Percentiles rank a stretch among this genome's conserved stretches.
Conservation (phyloP, 805 yeast species). For the Sugiyamaella lignohabitans region DNA sequence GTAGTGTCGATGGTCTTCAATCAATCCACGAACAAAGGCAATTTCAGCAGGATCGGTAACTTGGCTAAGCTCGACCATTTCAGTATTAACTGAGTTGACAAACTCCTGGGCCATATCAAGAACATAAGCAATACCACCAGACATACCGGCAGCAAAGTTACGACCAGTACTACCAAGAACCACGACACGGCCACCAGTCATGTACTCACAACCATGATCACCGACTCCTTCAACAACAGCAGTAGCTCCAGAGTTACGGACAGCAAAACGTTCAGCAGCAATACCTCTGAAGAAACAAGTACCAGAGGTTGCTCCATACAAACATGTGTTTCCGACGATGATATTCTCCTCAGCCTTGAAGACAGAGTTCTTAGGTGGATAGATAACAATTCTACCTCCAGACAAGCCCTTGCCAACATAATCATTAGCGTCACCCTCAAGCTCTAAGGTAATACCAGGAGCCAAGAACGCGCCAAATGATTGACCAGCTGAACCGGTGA, state of each 20-base stretch:
- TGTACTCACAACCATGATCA: slow-evolving; percentile 98
- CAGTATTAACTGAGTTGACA: slow-evolving; percentile 67
- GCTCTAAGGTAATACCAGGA: slow-evolving; percentile 88
- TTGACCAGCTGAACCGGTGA: slow-evolving; percentile 94
- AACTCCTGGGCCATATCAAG: slow-evolving; percentile 93
- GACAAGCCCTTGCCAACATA: slow-evolving; percentile 96
- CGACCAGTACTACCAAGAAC: slow-evolving; percentile 89
- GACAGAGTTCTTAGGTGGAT: slow-evolving; percentile 76
- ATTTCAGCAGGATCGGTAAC: slow-evolving; percentile 85
- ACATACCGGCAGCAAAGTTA: slow-evolving; percentile 95
- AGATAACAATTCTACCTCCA: slow-evolving; percentile 89
- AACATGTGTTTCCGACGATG: slow-evolving; percentile 93
- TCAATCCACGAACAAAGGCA: slow-evolving; percentile 85
- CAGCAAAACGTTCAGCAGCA: slow-evolving; percentile 98
- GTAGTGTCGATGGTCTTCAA: slow-evolving; percentile 93
- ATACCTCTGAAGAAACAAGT: slow-evolving; percentile 90
- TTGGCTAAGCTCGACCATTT: slow-evolving; percentile 71
- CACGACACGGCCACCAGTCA: slow-evolving; percentile 98
- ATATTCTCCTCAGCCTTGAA: slow-evolving; percentile 96
- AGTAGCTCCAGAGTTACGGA: slow-evolving; percentile 96
- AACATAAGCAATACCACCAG: slow-evolving; percentile 98
- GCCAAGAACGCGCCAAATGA: slow-evolving; percentile 98
- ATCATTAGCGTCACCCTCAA: slow-evolving; percentile 97
- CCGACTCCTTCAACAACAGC: slow-evolving; percentile 97
- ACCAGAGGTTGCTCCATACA: slow-evolving; percentile 97